Percentiles rank a stretch among this genome's conserved stretches.
phyloP scores from a whole-genome alignment of 176 grass and related monocot genomes.

The Melocanna baccifera region DNA sequence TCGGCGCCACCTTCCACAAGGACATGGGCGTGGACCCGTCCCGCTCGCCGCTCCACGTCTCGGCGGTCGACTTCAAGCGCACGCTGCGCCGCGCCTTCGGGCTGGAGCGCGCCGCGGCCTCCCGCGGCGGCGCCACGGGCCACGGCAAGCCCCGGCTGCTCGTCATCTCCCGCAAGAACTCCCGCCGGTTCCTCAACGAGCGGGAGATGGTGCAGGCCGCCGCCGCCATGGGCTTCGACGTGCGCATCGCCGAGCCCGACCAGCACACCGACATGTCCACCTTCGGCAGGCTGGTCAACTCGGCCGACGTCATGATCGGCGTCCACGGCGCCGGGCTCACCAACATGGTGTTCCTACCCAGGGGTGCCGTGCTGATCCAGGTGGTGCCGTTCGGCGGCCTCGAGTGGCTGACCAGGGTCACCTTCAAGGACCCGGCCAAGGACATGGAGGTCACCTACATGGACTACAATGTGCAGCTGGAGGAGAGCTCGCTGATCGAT shows the following conservation, averaged over 20 bases:
- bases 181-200: slow-evolving; percentile 65
- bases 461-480: slow-evolving; percentile 71
- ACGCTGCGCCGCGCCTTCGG: slow-evolving; percentile 65
- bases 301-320: slow-evolving; percentile 65
- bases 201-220: slow-evolving; percentile 41
- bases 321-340: slow-evolving; percentile 80
- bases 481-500: slow-evolving; percentile 80
- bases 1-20: slow-evolving; percentile 81
- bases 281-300: slow-evolving; percentile 62
- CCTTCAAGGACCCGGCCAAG: slow-evolving; percentile 63
- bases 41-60: slow-evolving; percentile 44
- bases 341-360: slow-evolving; percentile 95
- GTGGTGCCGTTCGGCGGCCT: slow-evolving; percentile 79
- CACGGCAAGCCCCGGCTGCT: slow-evolving; percentile 45
- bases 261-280: slow-evolving; percentile 57
- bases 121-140: slow-evolving; percentile 41
- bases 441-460: slow-evolving; percentile 93
- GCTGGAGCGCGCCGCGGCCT: slow-evolving; percentile 51
- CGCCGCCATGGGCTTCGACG: slow-evolving; percentile 43
- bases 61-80: slow-evolving; percentile 66
- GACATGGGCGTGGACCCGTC: slow-evolving; percentile 65
- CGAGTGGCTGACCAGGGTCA: slow-evolving; percentile 74
- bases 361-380: slow-evolving; percentile 68
- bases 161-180: slow-evolving; percentile 55
- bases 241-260: slow-evolving; percentile 63